Conservation (phyloP, 2,329 filamentous ascomycete species). For the Trichophyton verrucosum region DNA sequence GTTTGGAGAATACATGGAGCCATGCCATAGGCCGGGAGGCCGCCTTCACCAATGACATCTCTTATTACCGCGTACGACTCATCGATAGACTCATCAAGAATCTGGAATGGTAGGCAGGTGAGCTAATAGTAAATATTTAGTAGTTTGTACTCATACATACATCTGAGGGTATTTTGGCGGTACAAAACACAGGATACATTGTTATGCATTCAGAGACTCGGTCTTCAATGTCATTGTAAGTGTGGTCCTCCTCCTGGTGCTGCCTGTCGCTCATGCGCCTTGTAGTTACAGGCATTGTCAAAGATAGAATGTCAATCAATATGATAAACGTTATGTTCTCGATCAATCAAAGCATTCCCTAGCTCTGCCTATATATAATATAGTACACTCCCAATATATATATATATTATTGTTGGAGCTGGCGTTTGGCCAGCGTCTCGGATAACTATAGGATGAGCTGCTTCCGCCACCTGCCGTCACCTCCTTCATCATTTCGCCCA, state of each 20-base stretch:
- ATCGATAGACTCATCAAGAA: conserved; percentile 10
- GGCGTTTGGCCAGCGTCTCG: too few species aligned
- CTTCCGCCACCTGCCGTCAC: too few species aligned
- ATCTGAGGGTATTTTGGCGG: conserved; percentile 7
- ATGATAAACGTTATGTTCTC: neutral
- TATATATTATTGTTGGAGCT: too few species aligned
- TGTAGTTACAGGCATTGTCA: neutral
- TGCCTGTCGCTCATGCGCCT: neutral
- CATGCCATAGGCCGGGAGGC: neutral
- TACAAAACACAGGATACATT: conserved; percentile 8
- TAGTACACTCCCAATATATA: too few species aligned
- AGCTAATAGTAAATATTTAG: neutral
- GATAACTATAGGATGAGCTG: too few species aligned
- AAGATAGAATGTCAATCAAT: neutral
- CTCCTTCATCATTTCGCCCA: too few species aligned
- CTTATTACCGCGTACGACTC: conserved; percentile 3
- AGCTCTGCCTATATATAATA: too few species aligned
- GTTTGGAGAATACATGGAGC: conserved; percentile 7
- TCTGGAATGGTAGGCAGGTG: conserved; percentile 6
- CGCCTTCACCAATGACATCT: neutral
- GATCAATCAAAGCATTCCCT: neutral
- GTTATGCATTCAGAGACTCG: neutral
- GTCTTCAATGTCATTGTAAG: neutral
- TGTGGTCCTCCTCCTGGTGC: neutral
- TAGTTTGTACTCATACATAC: neutral